A percentile compares a stretch with the other conserved stretches of the same genome.
These are phyloP conservation scores for Colletotrichum sp. DNA, from an alignment of 2,329 filamentous ascomycete species.

Conservation along the genomic window DNA sequence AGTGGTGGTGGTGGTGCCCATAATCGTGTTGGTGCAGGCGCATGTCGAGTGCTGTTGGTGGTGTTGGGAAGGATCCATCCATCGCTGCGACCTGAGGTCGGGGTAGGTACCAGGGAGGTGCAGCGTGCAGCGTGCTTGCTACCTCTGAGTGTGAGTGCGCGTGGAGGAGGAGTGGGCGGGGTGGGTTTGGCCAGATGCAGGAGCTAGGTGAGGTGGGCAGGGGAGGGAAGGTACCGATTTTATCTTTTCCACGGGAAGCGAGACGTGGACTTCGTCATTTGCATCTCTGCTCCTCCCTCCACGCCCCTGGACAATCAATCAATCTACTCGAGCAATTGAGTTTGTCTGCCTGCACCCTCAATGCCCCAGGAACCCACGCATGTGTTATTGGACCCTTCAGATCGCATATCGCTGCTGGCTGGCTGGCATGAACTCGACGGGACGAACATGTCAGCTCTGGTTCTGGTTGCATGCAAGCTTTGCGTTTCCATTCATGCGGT, in stretches of 20 bases:
- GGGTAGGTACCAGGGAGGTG: neutral
- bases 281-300: neutral
- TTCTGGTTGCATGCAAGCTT: neutral
- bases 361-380: neutral
- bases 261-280: neutral
- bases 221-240: neutral
- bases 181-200: neutral
- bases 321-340: neutral
- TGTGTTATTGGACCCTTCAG: neutral
- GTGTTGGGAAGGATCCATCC: constrained; percentile 4
- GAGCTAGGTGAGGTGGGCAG: neutral
- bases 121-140: neutral
- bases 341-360: neutral
- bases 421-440: neutral
- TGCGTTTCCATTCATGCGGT: neutral
- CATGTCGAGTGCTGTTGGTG: neutral
- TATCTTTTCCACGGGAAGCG: neutral
- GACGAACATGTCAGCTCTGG: neutral
- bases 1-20: neutral
- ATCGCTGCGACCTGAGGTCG: constrained; percentile 8
- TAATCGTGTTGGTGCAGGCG: neutral
- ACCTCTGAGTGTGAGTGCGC: neutral
- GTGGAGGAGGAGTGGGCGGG: neutral
- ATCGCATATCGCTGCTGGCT: neutral
- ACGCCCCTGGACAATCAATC: neutral